Conservation (phyloP, 495 filamentous ascomycete genomes). For the Lophium mytilinum region DNA sequence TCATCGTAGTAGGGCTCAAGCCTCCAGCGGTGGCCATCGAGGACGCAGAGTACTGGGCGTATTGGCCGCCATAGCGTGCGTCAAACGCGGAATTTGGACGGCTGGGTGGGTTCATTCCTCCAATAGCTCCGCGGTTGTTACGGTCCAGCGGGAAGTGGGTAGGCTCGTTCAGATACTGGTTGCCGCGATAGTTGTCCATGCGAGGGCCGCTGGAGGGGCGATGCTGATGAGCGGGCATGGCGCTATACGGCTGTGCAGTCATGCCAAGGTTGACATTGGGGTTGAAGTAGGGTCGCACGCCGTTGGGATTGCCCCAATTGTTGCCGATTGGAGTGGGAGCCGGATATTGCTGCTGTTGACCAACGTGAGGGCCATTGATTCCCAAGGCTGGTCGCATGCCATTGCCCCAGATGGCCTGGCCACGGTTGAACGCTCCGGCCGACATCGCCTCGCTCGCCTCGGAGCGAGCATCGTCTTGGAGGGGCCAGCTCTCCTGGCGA, state of each 20-base stretch:
- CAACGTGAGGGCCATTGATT: slow-evolving; percentile 3
- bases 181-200: slow-evolving; percentile 28
- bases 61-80: slow-evolving; percentile 26
- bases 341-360: slow-evolving; percentile 21
- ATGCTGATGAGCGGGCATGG: slow-evolving; percentile 4
- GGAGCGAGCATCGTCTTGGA: slow-evolving; percentile 59
- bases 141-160: slow-evolving; percentile 32
- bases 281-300: slow-evolving; percentile 18
- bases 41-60: slow-evolving; percentile 3
- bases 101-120: slow-evolving; percentile 34
- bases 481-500: slow-evolving; percentile 54
- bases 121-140: slow-evolving; percentile 35
- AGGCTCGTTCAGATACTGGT: slow-evolving; percentile 31
- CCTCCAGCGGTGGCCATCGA: not conserved
- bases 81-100: slow-evolving; percentile 33
- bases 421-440: slow-evolving; percentile 49
- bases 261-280: slow-evolving; percentile 6
- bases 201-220: slow-evolving; percentile 11
- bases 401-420: slow-evolving; percentile 56
- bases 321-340: slow-evolving; percentile 9
- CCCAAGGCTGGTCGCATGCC: slow-evolving; percentile 28
- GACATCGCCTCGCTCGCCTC: slow-evolving; percentile 56
- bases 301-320: slow-evolving; percentile 18
- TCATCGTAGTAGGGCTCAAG: slow-evolving; percentile 24
- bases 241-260: slow-evolving; percentile 8